Percentiles rank a stretch among this genome's conserved stretches.
Conservation (phyloP, 2,329 filamentous ascomycete species). For the Zarea fungicola region DNA sequence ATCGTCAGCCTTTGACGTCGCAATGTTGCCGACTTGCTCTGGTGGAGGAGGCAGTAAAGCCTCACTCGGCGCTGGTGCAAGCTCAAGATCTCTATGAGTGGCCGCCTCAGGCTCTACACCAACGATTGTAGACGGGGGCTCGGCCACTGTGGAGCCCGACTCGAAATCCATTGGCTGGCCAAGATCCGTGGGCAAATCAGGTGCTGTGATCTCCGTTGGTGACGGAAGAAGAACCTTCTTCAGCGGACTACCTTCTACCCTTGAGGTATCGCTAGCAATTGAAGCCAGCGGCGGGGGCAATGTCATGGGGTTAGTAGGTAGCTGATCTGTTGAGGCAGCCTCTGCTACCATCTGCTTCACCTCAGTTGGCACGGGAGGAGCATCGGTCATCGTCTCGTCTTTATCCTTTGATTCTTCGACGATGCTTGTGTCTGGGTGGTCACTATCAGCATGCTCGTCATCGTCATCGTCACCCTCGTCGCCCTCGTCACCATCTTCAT, state of each 20-base stretch:
- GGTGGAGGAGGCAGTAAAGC: slow-evolving; percentile 31
- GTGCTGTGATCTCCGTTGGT: slow-evolving; percentile 32
- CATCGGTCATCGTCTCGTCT: slow-evolving; percentile 18
- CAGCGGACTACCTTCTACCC: slow-evolving; percentile 45
- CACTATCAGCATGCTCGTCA: slow-evolving; percentile 24
- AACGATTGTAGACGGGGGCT: slow-evolving; percentile 28
- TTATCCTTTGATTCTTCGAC: slow-evolving; percentile 8
- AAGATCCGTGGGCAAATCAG: background rate
- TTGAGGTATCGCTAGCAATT: slow-evolving; percentile 26
- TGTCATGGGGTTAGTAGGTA: slow-evolving; percentile 24
- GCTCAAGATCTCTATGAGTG: slow-evolving; percentile 21
- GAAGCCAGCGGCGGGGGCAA: slow-evolving; percentile 26
- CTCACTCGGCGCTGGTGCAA: slow-evolving; percentile 9
- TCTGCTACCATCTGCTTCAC: slow-evolving; percentile 34
- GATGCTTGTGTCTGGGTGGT: slow-evolving; percentile 10
- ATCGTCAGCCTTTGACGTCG: slow-evolving; percentile 28
- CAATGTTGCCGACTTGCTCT: slow-evolving; percentile 37
- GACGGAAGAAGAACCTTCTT: slow-evolving; percentile 47
- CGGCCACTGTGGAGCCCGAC: slow-evolving; percentile 22
- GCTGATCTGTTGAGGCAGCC: slow-evolving; percentile 24
- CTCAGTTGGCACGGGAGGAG: slow-evolving; percentile 3
- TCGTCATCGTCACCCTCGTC: slow-evolving; percentile 44
- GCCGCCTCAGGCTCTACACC: slow-evolving; percentile 25
- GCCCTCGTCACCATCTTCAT: slow-evolving; percentile 43
- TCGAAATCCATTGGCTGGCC: slow-evolving; percentile 10